Conservation (phyloP, 2,329 filamentous ascomycete genomes). For the Penicillium brasilianum region DNA sequence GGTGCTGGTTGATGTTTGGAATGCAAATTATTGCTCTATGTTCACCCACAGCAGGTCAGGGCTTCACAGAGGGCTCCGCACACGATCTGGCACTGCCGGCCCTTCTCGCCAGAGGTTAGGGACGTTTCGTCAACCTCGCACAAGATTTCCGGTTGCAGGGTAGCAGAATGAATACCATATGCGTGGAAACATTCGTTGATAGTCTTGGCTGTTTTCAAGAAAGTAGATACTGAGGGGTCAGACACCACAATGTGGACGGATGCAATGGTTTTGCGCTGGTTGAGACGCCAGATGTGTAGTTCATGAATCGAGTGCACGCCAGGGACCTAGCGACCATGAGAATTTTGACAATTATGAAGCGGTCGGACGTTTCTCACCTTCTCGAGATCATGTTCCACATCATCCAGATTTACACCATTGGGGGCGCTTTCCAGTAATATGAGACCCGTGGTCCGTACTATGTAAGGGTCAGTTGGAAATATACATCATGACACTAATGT, state of each 20-base stretch:
- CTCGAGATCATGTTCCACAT: constrained; percentile 72
- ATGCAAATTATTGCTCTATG: not conserved
- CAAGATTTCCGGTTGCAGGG: constrained; percentile 69
- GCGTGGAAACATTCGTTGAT: constrained; percentile 73
- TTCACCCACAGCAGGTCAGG: constrained; percentile 57
- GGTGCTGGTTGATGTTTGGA: constrained; percentile 1
- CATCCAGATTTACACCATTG: constrained; percentile 61
- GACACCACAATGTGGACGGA: constrained; percentile 71
- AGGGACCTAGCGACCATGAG: constrained; percentile 57
- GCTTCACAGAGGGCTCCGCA: constrained; percentile 59
- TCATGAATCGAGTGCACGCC: constrained; percentile 72
- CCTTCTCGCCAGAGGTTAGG: constrained; percentile 32
- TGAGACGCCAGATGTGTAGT: constrained; percentile 74
- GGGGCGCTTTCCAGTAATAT: constrained; percentile 74
- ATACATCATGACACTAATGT: not conserved
- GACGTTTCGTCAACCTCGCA: constrained; percentile 20
- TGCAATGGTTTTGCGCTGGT: constrained; percentile 72
- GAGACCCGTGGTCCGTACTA: constrained; percentile 52
- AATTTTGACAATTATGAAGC: not conserved
- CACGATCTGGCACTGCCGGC: constrained; percentile 54
- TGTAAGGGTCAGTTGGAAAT: constrained; percentile 5
- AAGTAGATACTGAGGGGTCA: constrained; percentile 61
- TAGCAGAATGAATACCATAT: constrained; percentile 74
- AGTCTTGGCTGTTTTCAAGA: constrained; percentile 65
- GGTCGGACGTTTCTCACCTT: constrained; percentile 50